These are phyloP conservation scores for Dioscorea dumetorum DNA, from an alignment of 106 monocot species.

Conservation along the genomic window DNA sequence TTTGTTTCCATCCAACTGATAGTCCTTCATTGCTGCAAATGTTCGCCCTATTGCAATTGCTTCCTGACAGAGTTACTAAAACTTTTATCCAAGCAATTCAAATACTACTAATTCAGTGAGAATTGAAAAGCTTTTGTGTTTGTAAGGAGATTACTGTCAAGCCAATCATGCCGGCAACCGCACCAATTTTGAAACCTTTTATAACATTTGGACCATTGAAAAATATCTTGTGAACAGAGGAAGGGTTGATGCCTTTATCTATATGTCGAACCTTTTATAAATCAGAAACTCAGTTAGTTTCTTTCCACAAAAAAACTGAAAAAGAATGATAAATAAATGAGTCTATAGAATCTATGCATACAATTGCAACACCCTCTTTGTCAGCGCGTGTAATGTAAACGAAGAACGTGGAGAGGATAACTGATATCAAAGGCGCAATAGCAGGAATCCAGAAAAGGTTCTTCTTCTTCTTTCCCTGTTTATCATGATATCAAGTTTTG, in stretches of 20 bases:
- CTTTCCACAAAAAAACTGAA: too few relatives aligned
- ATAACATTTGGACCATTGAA: constrained; percentile 44
- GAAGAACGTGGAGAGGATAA: constrained; percentile 41
- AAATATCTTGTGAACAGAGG: constrained; percentile 51
- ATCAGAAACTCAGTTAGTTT: not conserved
- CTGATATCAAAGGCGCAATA: constrained; percentile 47
- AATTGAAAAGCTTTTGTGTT: not conserved
- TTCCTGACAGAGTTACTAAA: constrained; percentile 44
- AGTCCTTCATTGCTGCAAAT: constrained; percentile 91
- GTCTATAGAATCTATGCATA: constrained; percentile 6
- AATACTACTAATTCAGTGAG: not conserved
- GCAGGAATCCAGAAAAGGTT: constrained; percentile 57
- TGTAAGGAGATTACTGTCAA: constrained; percentile 40
- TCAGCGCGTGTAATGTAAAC: constrained; percentile 47
- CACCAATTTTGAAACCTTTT: constrained; percentile 68
- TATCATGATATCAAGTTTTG: not conserved
- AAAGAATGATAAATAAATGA: too few relatives aligned
- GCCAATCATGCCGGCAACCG: constrained; percentile 62
- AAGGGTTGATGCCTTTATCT: constrained; percentile 65
- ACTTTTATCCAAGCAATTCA: not conserved
- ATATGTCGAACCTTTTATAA: constrained; percentile 49
- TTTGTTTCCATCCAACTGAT: constrained; percentile 85
- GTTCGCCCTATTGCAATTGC: constrained; percentile 90
- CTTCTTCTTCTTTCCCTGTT: constrained; percentile 63
- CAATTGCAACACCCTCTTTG: constrained; percentile 46